These are phyloP conservation scores for Anacardium occidentale DNA, from an alignment of 345 rosid species.

Conservation along the genomic window DNA sequence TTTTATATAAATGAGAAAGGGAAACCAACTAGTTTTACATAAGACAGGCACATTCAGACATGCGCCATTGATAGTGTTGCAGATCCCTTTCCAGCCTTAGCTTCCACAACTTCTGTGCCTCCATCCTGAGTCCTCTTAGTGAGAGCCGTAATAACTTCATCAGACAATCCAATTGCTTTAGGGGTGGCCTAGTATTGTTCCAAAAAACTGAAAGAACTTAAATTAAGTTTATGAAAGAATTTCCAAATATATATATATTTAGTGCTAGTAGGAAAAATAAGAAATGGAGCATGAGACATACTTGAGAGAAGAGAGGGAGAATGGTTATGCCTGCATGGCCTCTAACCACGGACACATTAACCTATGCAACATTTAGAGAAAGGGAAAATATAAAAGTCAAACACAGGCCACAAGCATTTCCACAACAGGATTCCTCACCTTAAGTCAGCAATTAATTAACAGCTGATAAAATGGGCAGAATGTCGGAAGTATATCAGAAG, in stretches of 20 bases:
- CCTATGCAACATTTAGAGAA: conserved; percentile 40
- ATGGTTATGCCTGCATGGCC: conserved; percentile 85
- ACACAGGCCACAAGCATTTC: not conserved
- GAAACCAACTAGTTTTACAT: not conserved
- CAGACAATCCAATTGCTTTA: conserved; percentile 49
- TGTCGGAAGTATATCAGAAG: not conserved
- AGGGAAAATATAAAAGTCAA: conserved; percentile 6
- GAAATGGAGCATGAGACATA: conserved; percentile 19
- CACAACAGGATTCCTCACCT: not conserved
- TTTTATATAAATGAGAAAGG: too few species aligned
- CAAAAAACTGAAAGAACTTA: not conserved
- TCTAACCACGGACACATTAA: conserved; percentile 78
- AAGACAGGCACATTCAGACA: conserved; percentile 25
- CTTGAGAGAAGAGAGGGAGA: conserved; percentile 83
- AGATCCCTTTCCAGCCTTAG: conserved; percentile 92
- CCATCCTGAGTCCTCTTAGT: conserved; percentile 94
- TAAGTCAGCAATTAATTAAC: not conserved
- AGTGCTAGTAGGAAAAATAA: not conserved
- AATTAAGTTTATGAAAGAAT: not conserved
- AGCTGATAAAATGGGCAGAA: not conserved
- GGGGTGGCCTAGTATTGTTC: conserved; percentile 59
- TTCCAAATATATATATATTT: not conserved
- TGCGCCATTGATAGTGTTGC: conserved; percentile 91
- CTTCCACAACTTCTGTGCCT: conserved; percentile 90
- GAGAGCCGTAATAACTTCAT: conserved; percentile 60